Evolutionary conservation across 2,329 filamentous ascomycete genomes (phyloP), one percentile per base, ranked within the genome.

Genomic region (Lithohypha guttulata): DNA sequence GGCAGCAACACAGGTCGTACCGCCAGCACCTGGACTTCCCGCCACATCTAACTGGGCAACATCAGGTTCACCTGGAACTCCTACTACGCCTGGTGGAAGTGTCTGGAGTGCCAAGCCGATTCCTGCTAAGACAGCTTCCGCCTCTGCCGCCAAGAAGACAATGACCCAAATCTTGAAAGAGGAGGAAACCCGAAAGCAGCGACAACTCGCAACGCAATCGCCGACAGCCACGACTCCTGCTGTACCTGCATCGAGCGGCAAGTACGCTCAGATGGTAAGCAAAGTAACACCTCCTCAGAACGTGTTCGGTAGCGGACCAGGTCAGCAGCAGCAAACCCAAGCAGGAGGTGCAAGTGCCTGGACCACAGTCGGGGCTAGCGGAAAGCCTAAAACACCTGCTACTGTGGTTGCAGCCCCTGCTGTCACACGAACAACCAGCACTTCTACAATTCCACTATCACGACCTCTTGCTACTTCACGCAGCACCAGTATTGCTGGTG

Each of bases 91-190:
- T 21, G 41, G 55, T n/a, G 28, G 42, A 2, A 64, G 62, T 2
- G 61, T 63, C 7, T 73, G 70, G 70, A n/a, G n/a, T n/a, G 60
- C 61, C 27, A 79, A 74, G 53, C 57, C 68, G 25, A 51, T 55
- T 17, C 56, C 61, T 29, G 52, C 51, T 37, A 71, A 69, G 51
- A 51, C 57, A 25, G 51, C 42, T n/a, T 36, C 50, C 28, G 57
- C 60, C 26, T 58, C 61, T 20, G 58, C 55, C 47, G 63, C 53
- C 58, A 91, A 93, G 69, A 95, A 95, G 73, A 94, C 86, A 0
- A 69, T 96, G 30, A 84, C 86, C 17, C 89, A 96, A 51, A 96
- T 98, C 43, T 91, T 96, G 59, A 87, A 87, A 47, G 91, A 98
- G 63, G 91, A 98, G 56, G 91, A 96, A 57, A 72, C 73, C 13